These are phyloP conservation scores for Mortierella polycephala DNA, from an alignment of 371 early-diverging fungal genomes.

Conservation along the genomic window DNA sequence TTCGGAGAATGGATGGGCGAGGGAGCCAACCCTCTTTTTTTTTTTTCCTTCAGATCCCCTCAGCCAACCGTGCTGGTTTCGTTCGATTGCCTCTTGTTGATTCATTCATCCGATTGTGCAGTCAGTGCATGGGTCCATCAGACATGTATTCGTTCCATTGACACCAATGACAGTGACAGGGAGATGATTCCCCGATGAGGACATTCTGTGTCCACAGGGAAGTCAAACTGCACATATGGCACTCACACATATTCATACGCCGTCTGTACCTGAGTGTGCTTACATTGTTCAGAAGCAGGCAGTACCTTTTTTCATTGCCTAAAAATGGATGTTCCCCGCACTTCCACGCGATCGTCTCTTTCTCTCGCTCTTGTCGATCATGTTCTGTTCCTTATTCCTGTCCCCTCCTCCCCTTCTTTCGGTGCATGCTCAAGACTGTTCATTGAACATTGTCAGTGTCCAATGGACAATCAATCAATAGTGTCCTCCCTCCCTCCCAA, in stretches of 20 bases:
- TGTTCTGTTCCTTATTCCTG: not conserved
- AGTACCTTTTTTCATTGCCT: not conserved
- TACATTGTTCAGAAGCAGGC: no score
- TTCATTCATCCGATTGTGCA: no score
- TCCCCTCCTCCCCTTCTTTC: not conserved
- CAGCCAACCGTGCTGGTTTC: no score
- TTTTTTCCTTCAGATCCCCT: no score
- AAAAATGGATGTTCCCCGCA: slow-evolving; percentile 4
- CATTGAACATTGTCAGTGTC: no score
- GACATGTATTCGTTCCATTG: no score
- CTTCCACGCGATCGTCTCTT: not conserved
- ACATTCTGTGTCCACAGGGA: not conserved
- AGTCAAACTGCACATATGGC: not conserved
- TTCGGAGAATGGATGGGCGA: not conserved
- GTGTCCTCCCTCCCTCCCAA: not conserved
- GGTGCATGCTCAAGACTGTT: not conserved
- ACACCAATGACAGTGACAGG: no score
- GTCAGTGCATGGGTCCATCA: no score
- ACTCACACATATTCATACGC: no score
- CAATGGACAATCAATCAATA: no score
- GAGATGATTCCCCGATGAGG: not conserved
- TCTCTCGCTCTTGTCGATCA: not conserved
- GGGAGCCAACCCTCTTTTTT: not conserved
- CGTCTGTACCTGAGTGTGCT: no score
- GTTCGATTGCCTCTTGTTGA: no score